Base-by-base conservation (phyloP, 148 eudicot genomes). In the Rhododendron henanense region DNA sequence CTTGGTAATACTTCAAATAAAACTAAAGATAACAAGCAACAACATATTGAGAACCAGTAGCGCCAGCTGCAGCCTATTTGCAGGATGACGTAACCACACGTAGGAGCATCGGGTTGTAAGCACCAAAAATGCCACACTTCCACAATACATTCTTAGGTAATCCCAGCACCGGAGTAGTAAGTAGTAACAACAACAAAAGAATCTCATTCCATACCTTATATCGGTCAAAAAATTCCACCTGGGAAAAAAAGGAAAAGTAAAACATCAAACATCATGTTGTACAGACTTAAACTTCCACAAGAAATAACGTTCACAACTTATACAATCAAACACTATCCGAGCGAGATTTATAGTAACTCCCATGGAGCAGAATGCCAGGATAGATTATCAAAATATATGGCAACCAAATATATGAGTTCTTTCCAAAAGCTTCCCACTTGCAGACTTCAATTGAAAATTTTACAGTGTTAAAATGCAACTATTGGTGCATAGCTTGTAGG, bases 171-270 rank as follows among this genome's bases (percentile, higher is more conserved):
- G 11, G 71, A 63, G 71, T 61, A 61, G n/a, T 81, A 55, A 85
- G 82, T 8, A 73, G 45, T 39, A 81, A 78, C 57, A 69, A 81
- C 73, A 28, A 83, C 79, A 50, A 63, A 33, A 85, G 35, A 48
- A 65, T 76, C 65, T 74, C 44, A 59, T 45, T 83, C 69, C 81
- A 82, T 95, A 95, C 99, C 99, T 97, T 97, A 94, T 97, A 93
- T 15, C 91, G 88, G 89, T 97, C 99, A 78, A 95, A 97, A 91
- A 97, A 97, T 82, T 93, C 98, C 90, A 94, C 95, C 99, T 97
- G 94, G 61, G 10, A 51, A 55, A 55, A 88, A 89, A 59, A 67
- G 63, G 78, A 53, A 77, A 85, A 76, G 33, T 79, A 69, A 41
- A 71, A 75, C 16, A 79, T 83, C 65, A 76, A 81, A 80, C 73